Base-by-base conservation (phyloP, 2,329 filamentous ascomycete genomes). In the Fusarium sp. region DNA sequence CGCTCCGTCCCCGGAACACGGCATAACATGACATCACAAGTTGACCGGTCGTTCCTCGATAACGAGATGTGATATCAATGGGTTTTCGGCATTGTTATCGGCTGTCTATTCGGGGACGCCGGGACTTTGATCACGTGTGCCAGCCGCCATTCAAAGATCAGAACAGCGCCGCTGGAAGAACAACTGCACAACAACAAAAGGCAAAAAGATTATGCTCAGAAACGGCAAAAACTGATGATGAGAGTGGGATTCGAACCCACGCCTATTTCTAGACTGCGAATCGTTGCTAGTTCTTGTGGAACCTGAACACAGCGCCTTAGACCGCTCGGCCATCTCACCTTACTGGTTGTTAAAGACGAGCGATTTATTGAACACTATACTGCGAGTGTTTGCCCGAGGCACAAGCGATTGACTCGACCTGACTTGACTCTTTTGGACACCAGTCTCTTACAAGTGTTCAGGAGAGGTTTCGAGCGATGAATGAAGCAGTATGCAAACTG, bases 251-350 rank as follows among this genome's bases (percentile, higher is more conserved):
- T 64, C 48, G 61, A 64, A 64, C 61, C 61, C 61, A 64, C 29
- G 61, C 61, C 61, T 27, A 50, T 64, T 64, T 20, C 61, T 50
- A 64, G 61, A 64, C 61, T 64, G 61, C 61, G 61, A 64, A 64
- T 64, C 61, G 48, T 64, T 64, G 18, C 60, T 64, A 41, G 61
- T 64, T 64, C 35, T 24, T 14, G 31, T 64, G 10, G 35, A 64
- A 64, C 61, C 61, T 64, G 61, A 64, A 64, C 61, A 64, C 61
- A 64, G 61, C 61, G 61, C 61, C 61, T 64, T 64, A 64, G 61
- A 64, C 61, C 61, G 61, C 61, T 64, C 61, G 61, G 61, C 61
- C 61, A 64, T 64, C 61, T 64, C 24, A 31, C 61, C 61, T 57
- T 64, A 20, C 37, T 29, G 4, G 18, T 31, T 31, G 48, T 29